Evolutionary conservation across 495 filamentous ascomycete species (phyloP), one percentile per base, ranked within the genome.

Genomic region (Tuber indicum): DNA sequence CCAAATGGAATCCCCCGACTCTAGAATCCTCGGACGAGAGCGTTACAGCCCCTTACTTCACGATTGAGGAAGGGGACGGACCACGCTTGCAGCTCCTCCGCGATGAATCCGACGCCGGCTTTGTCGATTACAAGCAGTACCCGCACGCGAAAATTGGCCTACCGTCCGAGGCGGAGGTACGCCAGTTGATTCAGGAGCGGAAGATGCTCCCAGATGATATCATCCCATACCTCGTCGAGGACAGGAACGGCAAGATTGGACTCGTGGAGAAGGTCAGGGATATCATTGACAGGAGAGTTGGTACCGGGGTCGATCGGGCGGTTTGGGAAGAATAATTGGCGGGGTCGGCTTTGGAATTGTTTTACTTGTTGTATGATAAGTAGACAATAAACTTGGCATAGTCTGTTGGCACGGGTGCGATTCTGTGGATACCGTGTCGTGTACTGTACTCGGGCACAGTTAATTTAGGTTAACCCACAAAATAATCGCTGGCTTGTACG

Each of bases 111-210:
- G 82, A 85, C 70, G 84, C 79, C 69, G 75, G 81, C 43, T 66
- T 66, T 26, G 81, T 72, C 8, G 85, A 90, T 79, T 97, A 92
- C 83, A 76, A 77, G n/a, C 77, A 86, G 36, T 96, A 97, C 84
- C 93, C 92, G 3, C 89, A 92, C 83, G 82, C 82, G 14, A 85
- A 85, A 46, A 87, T 89, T 73, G 90, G 90, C n/a, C 86, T 99
- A 42, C 95, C 94, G 66, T 87, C 84, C 36, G 94, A 99, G 85
- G 69, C 77, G n/a, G 87, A 92, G 32, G 89, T 98, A 32, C 85
- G 89, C 86, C 74, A 81, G 21, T 77, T 89, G 75, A 87, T 94
- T 4, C 82, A 77, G 45, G 77, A 82, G 74, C 85, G 84, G 46
- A 78, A 75, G 6, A 82, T 79, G 79, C 86, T 83, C 41, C 78